Evolutionary conservation across 2,329 filamentous ascomycete species (phyloP).

Genomic region (Colletotrichum kahawae): DNA sequence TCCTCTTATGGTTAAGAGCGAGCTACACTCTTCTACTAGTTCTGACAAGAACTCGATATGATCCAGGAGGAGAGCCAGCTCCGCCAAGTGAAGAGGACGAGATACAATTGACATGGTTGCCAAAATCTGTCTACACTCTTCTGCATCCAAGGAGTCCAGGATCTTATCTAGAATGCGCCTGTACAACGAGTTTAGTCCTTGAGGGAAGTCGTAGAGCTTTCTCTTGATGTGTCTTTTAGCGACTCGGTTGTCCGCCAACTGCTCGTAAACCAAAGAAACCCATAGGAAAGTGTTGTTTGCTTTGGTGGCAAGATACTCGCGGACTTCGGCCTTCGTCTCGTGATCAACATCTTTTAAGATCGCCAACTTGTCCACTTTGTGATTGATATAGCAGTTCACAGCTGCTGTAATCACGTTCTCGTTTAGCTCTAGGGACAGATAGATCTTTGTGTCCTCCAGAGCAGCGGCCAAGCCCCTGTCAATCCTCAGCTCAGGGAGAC

Average conservation of each 20-base stretch:
- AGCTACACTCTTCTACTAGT: background rate
- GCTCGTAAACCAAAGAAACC: slow-evolving; percentile 32
- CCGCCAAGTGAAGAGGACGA: slow-evolving; percentile 35
- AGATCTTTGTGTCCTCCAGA: slow-evolving; percentile 18
- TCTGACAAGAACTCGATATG: background rate
- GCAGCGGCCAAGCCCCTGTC: slow-evolving; percentile 31
- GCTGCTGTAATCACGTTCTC: slow-evolving; percentile 34
- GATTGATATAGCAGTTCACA: slow-evolving; percentile 38
- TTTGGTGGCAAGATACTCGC: too few species aligned
- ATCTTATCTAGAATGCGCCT: too few species aligned
- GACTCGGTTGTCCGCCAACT: slow-evolving; percentile 22
- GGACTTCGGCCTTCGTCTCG: too few species aligned
- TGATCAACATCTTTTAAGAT: slow-evolving; percentile 1
- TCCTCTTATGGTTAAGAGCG: slow-evolving; percentile 34
- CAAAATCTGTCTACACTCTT: slow-evolving; percentile 39
- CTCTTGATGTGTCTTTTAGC: too few species aligned
- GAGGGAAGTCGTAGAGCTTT: too few species aligned
- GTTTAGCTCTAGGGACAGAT: slow-evolving; percentile 41
- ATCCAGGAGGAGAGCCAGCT: slow-evolving; percentile 33
- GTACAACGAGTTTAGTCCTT: too few species aligned
- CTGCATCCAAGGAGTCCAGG: slow-evolving; percentile 29
- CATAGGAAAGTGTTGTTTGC: slow-evolving; percentile 44
- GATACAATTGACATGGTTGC: slow-evolving; percentile 31
- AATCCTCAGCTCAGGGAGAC: slow-evolving; percentile 48
- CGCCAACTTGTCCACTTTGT: slow-evolving; percentile 32